Conservation (phyloP, 108 stramenopile genomes). For the Nitzschia putrida region DNA sequence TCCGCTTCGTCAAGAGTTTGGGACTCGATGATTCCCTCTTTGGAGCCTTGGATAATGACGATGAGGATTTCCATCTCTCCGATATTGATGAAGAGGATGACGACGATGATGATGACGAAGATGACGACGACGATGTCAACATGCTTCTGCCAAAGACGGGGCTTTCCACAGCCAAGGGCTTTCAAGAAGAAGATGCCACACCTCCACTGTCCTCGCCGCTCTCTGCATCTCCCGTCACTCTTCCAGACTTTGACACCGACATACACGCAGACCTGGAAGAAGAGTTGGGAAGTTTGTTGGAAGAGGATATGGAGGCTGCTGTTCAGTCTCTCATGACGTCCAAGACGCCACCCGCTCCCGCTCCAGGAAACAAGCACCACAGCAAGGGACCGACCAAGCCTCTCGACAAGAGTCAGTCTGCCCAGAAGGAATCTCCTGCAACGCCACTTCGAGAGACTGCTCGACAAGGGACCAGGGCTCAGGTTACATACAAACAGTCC, state of each 20-base stretch:
- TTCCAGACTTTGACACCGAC: slow-evolving; percentile 11
- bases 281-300: slow-evolving; percentile 63
- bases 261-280: slow-evolving; percentile 64
- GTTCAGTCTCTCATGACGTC: slow-evolving; percentile 64
- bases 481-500: slow-evolving; percentile 58
- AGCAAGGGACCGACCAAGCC: background rate
- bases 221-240: slow-evolving; percentile 12
- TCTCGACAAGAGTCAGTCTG: slow-evolving; percentile 1
- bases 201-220: slow-evolving; percentile 20
- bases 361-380: slow-evolving; percentile 1
- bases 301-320: slow-evolving; percentile 87
- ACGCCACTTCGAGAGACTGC: slow-evolving; percentile 41
- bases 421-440: slow-evolving; percentile 7
- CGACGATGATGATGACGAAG: slow-evolving; percentile 39
- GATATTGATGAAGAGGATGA: slow-evolving; percentile 46
- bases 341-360: slow-evolving; percentile 37
- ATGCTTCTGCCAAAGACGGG: slow-evolving; percentile 17
- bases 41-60: slow-evolving; percentile 26
- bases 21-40: slow-evolving; percentile 25
- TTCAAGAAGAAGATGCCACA: slow-evolving; percentile 6
- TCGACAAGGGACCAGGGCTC: slow-evolving; percentile 22
- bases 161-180: background rate
- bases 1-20: slow-evolving; percentile 31
- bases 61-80: slow-evolving; percentile 34
- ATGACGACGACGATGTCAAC: slow-evolving; percentile 20